Conservation (phyloP, 208 protist species). For the Acanthamoeba royreba region DNA sequence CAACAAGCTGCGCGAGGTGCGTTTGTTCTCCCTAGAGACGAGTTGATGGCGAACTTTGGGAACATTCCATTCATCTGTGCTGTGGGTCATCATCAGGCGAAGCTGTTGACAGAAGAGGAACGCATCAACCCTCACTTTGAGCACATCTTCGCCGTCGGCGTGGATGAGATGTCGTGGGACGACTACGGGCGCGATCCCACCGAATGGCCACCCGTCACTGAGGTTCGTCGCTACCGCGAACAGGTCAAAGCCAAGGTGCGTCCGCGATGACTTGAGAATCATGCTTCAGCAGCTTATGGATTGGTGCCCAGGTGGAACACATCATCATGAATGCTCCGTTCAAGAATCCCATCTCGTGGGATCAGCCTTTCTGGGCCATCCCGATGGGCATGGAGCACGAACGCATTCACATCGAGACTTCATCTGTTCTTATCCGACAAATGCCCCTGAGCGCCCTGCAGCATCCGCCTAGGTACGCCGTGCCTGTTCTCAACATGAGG, state of each 20-base stretch:
- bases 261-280: background rate
- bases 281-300: background rate
- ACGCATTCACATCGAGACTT: slow-evolving; percentile 95
- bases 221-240: slow-evolving; percentile 81
- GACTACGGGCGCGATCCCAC: slow-evolving; percentile 82
- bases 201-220: slow-evolving; percentile 28
- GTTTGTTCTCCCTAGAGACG: slow-evolving; percentile 62
- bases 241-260: slow-evolving; percentile 50
- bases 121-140: slow-evolving; percentile 87
- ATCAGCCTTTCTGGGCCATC: slow-evolving; percentile 84
- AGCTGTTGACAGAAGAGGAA: slow-evolving; percentile 50
- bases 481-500: background rate
- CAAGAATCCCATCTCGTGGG: slow-evolving; percentile 79
- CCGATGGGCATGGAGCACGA: slow-evolving; percentile 95
- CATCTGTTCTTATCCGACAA: slow-evolving; percentile 93
- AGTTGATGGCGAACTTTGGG: background rate
- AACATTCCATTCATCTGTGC: background rate
- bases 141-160: slow-evolving; percentile 92
- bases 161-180: slow-evolving; percentile 97
- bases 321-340: slow-evolving; percentile 76
- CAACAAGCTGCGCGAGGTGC: slow-evolving; percentile 91
- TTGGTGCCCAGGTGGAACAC: slow-evolving; percentile 72
- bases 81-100: background rate
- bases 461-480: background rate
- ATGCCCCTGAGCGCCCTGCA: slow-evolving; percentile 78